Percentiles rank a stretch among this genome's conserved stretches.
Evolutionary conservation across 164 flowering plant genomes (phyloP).

Genomic region (Chimonanthus praecox): DNA sequence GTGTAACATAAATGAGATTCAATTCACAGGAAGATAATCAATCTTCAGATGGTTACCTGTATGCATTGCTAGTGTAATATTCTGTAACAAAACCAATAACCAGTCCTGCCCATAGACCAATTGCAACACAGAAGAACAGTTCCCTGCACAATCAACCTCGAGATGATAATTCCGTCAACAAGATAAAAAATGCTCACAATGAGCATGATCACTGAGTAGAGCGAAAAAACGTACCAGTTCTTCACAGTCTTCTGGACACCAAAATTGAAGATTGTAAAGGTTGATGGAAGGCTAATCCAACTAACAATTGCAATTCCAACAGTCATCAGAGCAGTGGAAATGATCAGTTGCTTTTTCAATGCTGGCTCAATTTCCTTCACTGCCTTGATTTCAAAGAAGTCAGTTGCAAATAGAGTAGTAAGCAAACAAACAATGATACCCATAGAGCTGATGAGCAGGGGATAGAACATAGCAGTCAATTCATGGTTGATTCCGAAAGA

Average conservation of each 20-base stretch:
- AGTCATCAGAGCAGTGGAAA: slow-evolving; percentile 51
- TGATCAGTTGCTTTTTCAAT: slow-evolving; percentile 42
- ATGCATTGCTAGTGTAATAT: slow-evolving; percentile 54
- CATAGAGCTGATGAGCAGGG: slow-evolving; percentile 44
- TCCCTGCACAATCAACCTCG: slow-evolving; percentile 29
- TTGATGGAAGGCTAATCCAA: slow-evolving; percentile 44
- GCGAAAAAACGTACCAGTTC: slow-evolving; percentile 36
- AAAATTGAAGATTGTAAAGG: slow-evolving; percentile 54
- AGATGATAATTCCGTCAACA: neutral
- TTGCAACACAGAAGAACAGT: slow-evolving; percentile 44
- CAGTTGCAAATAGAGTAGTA: slow-evolving; percentile 55
- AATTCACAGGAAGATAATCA: neutral
- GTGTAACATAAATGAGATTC: neutral
- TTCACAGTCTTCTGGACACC: slow-evolving; percentile 46
- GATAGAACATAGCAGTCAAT: slow-evolving; percentile 41
- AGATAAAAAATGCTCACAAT: neutral
- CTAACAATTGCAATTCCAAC: slow-evolving; percentile 39
- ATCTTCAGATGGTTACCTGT: slow-evolving; percentile 24
- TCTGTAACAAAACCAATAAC: slow-evolving; percentile 52
- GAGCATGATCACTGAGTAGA: neutral
- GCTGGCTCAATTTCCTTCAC: slow-evolving; percentile 52
- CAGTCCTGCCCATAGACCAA: slow-evolving; percentile 56
- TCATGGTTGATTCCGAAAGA: slow-evolving; percentile 52
- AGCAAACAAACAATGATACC: slow-evolving; percentile 50
- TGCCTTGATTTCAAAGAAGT: slow-evolving; percentile 45